Evolutionary conservation across 768 basidiomycete species (phyloP).

Genomic region (Mycena amicta): DNA sequence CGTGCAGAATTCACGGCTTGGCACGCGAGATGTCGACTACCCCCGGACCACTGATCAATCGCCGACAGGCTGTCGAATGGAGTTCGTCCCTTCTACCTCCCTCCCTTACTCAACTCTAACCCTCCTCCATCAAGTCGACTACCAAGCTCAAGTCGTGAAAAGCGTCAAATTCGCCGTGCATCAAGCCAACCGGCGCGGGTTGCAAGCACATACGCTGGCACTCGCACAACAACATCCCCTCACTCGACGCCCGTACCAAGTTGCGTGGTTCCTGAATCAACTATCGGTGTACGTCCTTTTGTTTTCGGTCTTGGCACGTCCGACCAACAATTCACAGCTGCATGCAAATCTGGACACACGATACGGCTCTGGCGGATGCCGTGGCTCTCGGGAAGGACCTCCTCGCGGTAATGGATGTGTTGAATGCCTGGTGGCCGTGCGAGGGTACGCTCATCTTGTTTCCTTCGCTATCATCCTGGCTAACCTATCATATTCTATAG

Average conservation of each 20-base stretch:
- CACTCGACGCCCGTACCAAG: conserved; percentile 68
- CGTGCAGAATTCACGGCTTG: conserved; percentile 53
- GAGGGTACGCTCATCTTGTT: conserved; percentile 2
- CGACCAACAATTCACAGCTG: conserved; percentile 11
- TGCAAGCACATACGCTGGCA: not conserved
- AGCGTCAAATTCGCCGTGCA: conserved; percentile 58
- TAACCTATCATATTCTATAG: not conserved
- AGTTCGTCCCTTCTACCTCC: conserved; percentile 47
- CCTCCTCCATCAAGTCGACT: too few relatives aligned
- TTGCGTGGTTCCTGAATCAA: conserved; percentile 72
- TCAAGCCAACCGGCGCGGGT: conserved; percentile 42
- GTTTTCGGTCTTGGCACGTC: not conserved
- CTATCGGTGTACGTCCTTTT: conserved; percentile 54
- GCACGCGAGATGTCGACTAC: conserved; percentile 39
- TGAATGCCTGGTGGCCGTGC: conserved; percentile 19
- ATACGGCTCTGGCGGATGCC: conserved; percentile 10
- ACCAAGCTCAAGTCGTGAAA: conserved; percentile 68
- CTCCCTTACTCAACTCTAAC: conserved; percentile 3
- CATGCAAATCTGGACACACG: conserved; percentile 23
- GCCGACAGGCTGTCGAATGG: conserved; percentile 78
- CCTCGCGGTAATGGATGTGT: conserved; percentile 12
- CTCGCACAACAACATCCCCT: conserved; percentile 52
- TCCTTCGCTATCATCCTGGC: not conserved
- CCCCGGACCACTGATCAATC: conserved; percentile 59
- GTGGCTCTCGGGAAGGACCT: conserved; percentile 19